Conservation (phyloP, 1,139 yeast genomes). For the Suhomyces yuchorum region DNA sequence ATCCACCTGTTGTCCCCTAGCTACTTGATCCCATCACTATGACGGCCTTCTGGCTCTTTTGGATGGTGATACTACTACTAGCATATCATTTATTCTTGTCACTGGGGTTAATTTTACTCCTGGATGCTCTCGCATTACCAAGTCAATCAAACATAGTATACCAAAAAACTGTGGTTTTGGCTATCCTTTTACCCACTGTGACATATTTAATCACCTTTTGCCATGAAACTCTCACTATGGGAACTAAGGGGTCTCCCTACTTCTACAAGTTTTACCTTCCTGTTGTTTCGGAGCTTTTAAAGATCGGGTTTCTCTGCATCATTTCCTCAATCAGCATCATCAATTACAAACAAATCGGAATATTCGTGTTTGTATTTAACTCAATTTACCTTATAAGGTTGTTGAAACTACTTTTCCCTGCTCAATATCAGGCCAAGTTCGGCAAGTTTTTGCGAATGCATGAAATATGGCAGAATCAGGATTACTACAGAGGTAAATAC, state of each 20-base stretch:
- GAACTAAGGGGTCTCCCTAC: slow-evolving; percentile 1
- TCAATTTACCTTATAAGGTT: slow-evolving; percentile 6
- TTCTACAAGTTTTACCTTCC: slow-evolving; percentile 21
- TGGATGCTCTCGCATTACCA: slow-evolving; percentile 1
- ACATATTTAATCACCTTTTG: slow-evolving; percentile 15
- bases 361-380: slow-evolving; percentile 16
- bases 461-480: slow-evolving; percentile 20
- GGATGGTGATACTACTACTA: background rate
- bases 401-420: slow-evolving; percentile 9
- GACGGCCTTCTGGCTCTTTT: slow-evolving; percentile 2
- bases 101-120: background rate
- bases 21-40: background rate
- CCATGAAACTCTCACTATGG: slow-evolving; percentile 18
- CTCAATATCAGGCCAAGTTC: slow-evolving; percentile 15
- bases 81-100: background rate
- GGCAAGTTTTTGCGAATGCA: slow-evolving; percentile 19
- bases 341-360: slow-evolving; percentile 17
- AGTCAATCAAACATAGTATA: slow-evolving; percentile 9
- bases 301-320: slow-evolving; percentile 14
- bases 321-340: slow-evolving; percentile 9
- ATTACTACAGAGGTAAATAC: slow-evolving; percentile 13
- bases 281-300: slow-evolving; percentile 16
- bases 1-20: background rate
- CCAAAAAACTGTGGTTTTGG: slow-evolving; percentile 17
- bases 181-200: slow-evolving; percentile 13